These are phyloP conservation scores for Cicer cuneatum DNA, from an alignment of 306 rosid genomes.

Conservation along the genomic window DNA sequence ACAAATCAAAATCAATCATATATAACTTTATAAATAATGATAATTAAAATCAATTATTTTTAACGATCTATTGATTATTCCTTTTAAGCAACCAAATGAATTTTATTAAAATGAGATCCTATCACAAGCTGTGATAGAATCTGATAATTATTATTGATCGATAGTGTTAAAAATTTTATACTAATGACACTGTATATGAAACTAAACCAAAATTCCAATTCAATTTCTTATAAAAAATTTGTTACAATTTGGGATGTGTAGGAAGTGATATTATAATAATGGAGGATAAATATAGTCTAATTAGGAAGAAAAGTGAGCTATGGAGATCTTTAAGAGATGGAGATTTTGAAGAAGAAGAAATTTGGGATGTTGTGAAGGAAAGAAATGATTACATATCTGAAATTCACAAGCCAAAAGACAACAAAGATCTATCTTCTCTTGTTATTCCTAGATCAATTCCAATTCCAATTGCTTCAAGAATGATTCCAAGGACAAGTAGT, in stretches of 20 bases:
- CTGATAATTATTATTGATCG: not conserved
- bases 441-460: constrained; percentile 44
- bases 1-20: not conserved
- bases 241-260: constrained; percentile 42
- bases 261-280: constrained; percentile 48
- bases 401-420: constrained; percentile 30
- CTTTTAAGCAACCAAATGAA: no score
- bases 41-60: no score
- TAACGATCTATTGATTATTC: no score
- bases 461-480: constrained; percentile 60
- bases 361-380: constrained; percentile 71
- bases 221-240: constrained; percentile 13
- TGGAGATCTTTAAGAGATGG: constrained; percentile 90
- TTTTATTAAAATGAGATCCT: not conserved
- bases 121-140: not conserved
- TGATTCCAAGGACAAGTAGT: constrained; percentile 60
- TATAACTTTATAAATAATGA: no score
- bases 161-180: not conserved
- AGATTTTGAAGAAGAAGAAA: constrained; percentile 85
- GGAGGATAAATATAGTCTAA: constrained; percentile 60
- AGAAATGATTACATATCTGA: constrained; percentile 42
- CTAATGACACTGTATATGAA: not conserved
- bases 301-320: constrained; percentile 64
- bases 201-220: constrained; percentile 21
- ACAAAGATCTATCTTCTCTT: constrained; percentile 41